Percentiles rank a stretch among this genome's conserved stretches.
These are phyloP conservation scores for Sideroxylon spinosum DNA, from an alignment of 179 eudicot genomes.

Conservation along the genomic window DNA sequence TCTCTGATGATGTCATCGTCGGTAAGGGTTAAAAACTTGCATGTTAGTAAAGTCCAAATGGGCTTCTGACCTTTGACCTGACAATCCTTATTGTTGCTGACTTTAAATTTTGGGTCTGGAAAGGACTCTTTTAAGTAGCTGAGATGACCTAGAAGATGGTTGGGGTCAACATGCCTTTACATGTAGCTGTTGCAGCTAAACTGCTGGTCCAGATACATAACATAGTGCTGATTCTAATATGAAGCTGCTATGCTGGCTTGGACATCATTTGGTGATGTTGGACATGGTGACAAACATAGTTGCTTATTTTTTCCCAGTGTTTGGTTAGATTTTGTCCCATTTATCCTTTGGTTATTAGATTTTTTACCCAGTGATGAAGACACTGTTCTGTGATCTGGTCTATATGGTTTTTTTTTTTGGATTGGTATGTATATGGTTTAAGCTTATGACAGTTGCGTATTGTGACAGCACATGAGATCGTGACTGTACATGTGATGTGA, in stretches of 20 bases:
- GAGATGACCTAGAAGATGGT: constrained; percentile 19
- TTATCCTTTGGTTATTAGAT: background rate
- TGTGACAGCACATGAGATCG: constrained; percentile 27
- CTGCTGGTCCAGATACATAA: constrained; percentile 1
- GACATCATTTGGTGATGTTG: constrained; percentile 1
- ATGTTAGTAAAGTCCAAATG: constrained; percentile 16
- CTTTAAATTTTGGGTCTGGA: constrained; percentile 9
- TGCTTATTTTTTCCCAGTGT: background rate
- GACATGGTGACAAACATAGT: background rate
- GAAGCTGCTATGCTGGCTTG: constrained; percentile 5
- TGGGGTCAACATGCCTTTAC: constrained; percentile 5
- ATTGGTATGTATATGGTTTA: constrained; percentile 3
- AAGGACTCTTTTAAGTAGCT: constrained; percentile 21
- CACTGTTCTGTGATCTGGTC: too few relatives aligned
- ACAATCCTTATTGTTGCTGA: constrained; percentile 10
- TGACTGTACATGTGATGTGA: constrained; percentile 28
- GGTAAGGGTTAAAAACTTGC: constrained; percentile 29
- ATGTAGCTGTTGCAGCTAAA: constrained; percentile 13
- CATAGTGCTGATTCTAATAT: background rate
- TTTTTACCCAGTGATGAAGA: background rate
- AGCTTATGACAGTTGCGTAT: constrained; percentile 22
- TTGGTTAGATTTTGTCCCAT: constrained; percentile 4
- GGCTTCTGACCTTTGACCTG: constrained; percentile 19
- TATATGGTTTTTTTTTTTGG: constrained; percentile 6
- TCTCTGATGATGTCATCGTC: constrained; percentile 19